Base-by-base conservation (phyloP, 768 basidiomycete species). In the Podaxis sp. region DNA sequence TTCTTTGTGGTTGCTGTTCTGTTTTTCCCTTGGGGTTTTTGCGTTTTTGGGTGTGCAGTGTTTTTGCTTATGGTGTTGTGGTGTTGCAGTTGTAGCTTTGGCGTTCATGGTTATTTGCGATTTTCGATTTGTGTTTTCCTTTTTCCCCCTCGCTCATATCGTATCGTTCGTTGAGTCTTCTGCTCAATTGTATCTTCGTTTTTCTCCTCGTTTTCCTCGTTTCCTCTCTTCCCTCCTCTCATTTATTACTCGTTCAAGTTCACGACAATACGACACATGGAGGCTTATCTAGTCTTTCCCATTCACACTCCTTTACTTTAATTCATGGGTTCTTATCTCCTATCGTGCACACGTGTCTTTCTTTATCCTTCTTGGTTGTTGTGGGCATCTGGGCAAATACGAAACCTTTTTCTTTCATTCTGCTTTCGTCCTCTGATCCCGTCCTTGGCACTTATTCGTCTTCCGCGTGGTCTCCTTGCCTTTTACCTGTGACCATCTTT, bases 1-100 rank as follows among this genome's bases (percentile, higher is more conserved):
- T 46, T 20, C 44, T 33, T 33, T 33, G 33, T 33, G 33, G 44
- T 92, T 76, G 76, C 90, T 67, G 82, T 93, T 73, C 93, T 93
- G 92, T 93, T 84, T 91, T 64, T 7, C 33, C 13, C 10, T 13
- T 3, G n/a, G 15, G 59, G 1, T 17, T 17, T 50, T 49, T 13
- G 58, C 50, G 38, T n/a, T 37, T 26, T 40, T 36, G 58, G 20
- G 30, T 44, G n/a, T 33, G 44, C 44, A 36, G 12, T 30, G 41
- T 41, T 46, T 15, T n/a, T 33, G 12, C 7, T 46, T 46, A 17
- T 7, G 44, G 20, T 20, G 7, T 46, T 46, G 17, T n/a, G 44
- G 17, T 8, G 44, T 46, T 46, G 44, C 13, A 17, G 17, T 17
- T 20, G 44, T 33, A 8, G 33, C 2, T 22, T 6, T 46, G 10